Percentiles rank a stretch among this genome's conserved stretches.
These are phyloP conservation scores for Euphrasia arctica DNA, from an alignment of 305 asterid genomes.

Conservation along the genomic window DNA sequence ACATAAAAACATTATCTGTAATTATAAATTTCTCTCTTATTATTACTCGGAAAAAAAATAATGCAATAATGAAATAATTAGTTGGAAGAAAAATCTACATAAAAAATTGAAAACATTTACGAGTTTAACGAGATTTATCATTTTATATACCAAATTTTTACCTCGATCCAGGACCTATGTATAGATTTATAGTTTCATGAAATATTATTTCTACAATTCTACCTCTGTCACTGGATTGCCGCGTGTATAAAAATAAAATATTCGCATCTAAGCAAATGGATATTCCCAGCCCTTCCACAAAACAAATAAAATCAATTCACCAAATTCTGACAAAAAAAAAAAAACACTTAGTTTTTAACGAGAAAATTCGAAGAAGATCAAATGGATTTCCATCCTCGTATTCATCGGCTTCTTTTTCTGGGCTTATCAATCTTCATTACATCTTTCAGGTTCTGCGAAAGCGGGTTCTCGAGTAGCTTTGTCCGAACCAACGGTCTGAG, in stretches of 20 bases:
- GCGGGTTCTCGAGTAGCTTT: conserved; percentile 49
- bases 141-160: no score
- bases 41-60: no score
- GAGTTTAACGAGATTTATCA: no score
- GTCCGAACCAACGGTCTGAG: conserved; percentile 36
- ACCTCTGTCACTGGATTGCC: not conserved
- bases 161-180: no score
- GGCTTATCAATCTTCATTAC: conserved; percentile 23
- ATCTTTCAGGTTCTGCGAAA: conserved; percentile 29
- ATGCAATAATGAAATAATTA: no score
- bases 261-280: conserved; percentile 7
- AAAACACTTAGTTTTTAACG: not conserved
- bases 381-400: conserved; percentile 26
- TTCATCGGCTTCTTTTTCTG: conserved; percentile 20
- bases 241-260: not conserved
- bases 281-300: conserved; percentile 15
- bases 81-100: no score
- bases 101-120: no score
- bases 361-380: not conserved
- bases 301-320: not conserved
- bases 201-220: no score
- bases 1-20: no score
- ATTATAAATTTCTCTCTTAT: no score
- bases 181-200: no score
- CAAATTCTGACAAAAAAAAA: not conserved